phyloP scores from a whole-genome alignment of 345 rosid species.

The Eucalyptus sp. region DNA sequence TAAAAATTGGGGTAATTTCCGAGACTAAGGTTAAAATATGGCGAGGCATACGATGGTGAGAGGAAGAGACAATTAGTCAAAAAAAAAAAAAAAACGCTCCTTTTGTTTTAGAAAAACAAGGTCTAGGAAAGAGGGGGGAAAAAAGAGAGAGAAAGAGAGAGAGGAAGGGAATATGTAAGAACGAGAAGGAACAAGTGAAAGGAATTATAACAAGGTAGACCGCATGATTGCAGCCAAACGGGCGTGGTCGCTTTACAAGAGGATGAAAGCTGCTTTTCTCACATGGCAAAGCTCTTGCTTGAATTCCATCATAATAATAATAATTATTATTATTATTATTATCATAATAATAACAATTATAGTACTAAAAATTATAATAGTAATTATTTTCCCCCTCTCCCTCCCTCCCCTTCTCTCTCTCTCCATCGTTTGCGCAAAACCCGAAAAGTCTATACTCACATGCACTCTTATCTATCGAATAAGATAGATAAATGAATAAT shows the following conservation, averaged over 20 bases:
- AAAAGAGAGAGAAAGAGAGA: slow-evolving; percentile 8
- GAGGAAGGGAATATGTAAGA: not conserved
- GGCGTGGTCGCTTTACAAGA: slow-evolving; percentile 83
- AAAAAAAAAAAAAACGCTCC: not conserved
- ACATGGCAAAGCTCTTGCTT: slow-evolving; percentile 28
- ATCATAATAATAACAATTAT: not conserved
- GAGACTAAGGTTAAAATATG: not conserved
- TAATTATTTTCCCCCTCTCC: not conserved
- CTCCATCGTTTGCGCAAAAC: not conserved
- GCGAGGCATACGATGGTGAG: not conserved
- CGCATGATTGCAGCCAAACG: slow-evolving; percentile 76
- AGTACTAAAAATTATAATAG: not conserved
- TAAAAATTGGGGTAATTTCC: not conserved
- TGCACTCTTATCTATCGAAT: not conserved
- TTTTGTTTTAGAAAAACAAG: not conserved
- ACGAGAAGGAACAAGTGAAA: not conserved
- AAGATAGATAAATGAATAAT: not conserved
- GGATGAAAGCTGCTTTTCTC: slow-evolving; percentile 65
- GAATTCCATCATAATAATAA: not conserved
- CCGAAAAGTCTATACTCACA: not conserved
- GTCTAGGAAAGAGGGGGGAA: not conserved
- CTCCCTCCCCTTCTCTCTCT: not conserved
- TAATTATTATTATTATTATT: not conserved
- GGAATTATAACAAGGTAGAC: slow-evolving; percentile 49
- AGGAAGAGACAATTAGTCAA: not conserved